Evolutionary conservation across 805 yeast species (phyloP).

Genomic region (Metschnikowia vanudenii): DNA sequence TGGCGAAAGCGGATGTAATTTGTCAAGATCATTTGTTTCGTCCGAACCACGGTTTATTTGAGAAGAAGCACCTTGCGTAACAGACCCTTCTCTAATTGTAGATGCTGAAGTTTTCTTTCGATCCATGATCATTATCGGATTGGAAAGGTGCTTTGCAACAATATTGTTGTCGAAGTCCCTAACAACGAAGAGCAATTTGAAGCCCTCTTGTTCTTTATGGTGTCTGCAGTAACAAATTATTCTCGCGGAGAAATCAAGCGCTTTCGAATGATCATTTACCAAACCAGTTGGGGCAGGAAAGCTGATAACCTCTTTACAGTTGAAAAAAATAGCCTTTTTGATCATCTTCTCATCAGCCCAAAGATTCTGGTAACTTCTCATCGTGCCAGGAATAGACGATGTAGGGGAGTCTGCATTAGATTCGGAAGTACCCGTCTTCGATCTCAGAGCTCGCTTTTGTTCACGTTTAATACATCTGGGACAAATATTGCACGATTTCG

Average conservation of each 20-base stretch:
- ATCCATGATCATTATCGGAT: conserved; percentile 89
- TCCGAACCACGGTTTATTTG: conserved; percentile 5
- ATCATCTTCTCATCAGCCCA: conserved; percentile 75
- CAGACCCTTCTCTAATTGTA: conserved; percentile 15
- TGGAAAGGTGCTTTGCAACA: conserved; percentile 68
- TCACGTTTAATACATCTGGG: conserved; percentile 88
- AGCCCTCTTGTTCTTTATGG: conserved; percentile 86
- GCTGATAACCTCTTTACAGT: conserved; percentile 83
- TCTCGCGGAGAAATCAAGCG: conserved; percentile 60
- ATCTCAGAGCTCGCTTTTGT: conserved; percentile 88
- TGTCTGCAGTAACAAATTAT: conserved; percentile 96
- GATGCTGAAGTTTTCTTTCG: conserved; percentile 65
- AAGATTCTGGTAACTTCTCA: conserved; percentile 57
- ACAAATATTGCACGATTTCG: conserved; percentile 69
- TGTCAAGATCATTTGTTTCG: conserved; percentile 8
- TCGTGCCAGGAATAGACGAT: conserved; percentile 17
- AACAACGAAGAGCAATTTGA: conserved; percentile 66
- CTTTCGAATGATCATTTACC: conserved; percentile 30
- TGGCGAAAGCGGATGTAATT: conserved; percentile 52
- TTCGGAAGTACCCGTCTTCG: conserved; percentile 50
- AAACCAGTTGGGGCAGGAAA: conserved; percentile 60
- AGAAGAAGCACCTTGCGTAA: conserved; percentile 2
- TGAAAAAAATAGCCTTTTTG: conserved; percentile 84
- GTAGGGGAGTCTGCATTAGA: conserved; percentile 12
- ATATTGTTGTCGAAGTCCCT: conserved; percentile 59